Evolutionary conservation across 164 flowering plant species (phyloP).

Genomic region (Malania oleifera): DNA sequence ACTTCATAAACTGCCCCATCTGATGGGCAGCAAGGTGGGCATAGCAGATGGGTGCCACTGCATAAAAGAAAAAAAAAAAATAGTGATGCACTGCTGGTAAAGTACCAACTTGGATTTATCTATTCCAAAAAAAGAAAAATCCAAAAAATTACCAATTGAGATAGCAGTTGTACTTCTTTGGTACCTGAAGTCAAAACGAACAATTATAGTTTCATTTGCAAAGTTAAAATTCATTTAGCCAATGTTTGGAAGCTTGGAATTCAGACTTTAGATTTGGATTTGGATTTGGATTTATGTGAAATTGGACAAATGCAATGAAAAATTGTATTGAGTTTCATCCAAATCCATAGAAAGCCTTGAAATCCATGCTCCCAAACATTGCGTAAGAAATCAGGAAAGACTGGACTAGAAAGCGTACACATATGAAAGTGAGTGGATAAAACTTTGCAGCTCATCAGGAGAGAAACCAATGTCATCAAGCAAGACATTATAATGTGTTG

Average conservation of each 20-base stretch:
- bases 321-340: too few species aligned
- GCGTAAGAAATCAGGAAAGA: not conserved
- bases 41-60: conserved; percentile 85
- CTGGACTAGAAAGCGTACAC: conserved; percentile 48
- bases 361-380: too few species aligned
- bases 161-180: conserved; percentile 80
- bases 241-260: too few species aligned
- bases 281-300: too few species aligned
- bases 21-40: conserved; percentile 85
- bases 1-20: conserved; percentile 60
- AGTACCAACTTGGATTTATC: not conserved
- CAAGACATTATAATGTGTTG: conserved; percentile 84
- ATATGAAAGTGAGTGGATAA: conserved; percentile 70
- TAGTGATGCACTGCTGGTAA: not conserved
- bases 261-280: too few species aligned
- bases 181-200: conserved; percentile 39
- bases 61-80: not conserved
- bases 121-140: not conserved
- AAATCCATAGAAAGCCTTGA: too few species aligned
- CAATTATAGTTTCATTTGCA: not conserved
- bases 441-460: conserved; percentile 65
- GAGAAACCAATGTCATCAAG: conserved; percentile 87
- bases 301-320: too few species aligned
- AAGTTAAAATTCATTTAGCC: not conserved
- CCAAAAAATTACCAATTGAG: conserved; percentile 53